These are phyloP conservation scores for Meyerozyma athensensis DNA, from an alignment of 1,139 yeast species.

Conservation along the genomic window DNA sequence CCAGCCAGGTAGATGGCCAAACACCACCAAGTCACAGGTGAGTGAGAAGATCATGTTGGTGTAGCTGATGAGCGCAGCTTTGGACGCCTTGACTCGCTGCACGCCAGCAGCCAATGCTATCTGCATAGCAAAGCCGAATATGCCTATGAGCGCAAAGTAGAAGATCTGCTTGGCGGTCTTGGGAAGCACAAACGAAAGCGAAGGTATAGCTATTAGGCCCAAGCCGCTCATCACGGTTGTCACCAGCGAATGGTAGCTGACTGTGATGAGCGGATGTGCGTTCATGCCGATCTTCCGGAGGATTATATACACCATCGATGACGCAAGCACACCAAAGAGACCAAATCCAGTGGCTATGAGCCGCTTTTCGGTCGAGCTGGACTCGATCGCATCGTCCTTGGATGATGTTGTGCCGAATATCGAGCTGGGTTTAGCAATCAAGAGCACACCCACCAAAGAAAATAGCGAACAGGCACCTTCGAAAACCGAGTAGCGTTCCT, in stretches of 20 bases:
- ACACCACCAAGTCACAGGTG: slow-evolving; percentile 68
- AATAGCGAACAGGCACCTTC: slow-evolving; percentile 68
- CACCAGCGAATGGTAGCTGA: slow-evolving; percentile 66
- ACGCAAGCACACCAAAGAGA: slow-evolving; percentile 65
- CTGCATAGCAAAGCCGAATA: slow-evolving; percentile 80
- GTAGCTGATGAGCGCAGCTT: slow-evolving; percentile 72
- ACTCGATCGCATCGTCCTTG: slow-evolving; percentile 30
- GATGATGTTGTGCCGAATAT: slow-evolving; percentile 47
- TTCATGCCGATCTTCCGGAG: slow-evolving; percentile 70
- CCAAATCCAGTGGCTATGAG: slow-evolving; percentile 63
- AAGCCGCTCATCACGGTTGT: slow-evolving; percentile 53
- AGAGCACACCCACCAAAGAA: slow-evolving; percentile 70
- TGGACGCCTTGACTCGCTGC: slow-evolving; percentile 75
- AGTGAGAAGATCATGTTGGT: slow-evolving; percentile 75
- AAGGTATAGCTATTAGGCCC: slow-evolving; percentile 54
- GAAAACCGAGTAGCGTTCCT: slow-evolving; percentile 60
- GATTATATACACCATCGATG: slow-evolving; percentile 65
- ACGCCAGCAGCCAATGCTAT: slow-evolving; percentile 76
- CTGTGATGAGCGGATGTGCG: slow-evolving; percentile 78
- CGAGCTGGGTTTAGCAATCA: slow-evolving; percentile 81
- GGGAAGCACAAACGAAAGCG: slow-evolving; percentile 58
- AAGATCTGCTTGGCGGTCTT: slow-evolving; percentile 58
- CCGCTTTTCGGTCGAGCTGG: slow-evolving; percentile 36
- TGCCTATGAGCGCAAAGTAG: slow-evolving; percentile 56
- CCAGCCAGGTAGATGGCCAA: slow-evolving; percentile 68